These are phyloP conservation scores for Glycine latifolia DNA, from an alignment of 306 rosid genomes.

Conservation along the genomic window DNA sequence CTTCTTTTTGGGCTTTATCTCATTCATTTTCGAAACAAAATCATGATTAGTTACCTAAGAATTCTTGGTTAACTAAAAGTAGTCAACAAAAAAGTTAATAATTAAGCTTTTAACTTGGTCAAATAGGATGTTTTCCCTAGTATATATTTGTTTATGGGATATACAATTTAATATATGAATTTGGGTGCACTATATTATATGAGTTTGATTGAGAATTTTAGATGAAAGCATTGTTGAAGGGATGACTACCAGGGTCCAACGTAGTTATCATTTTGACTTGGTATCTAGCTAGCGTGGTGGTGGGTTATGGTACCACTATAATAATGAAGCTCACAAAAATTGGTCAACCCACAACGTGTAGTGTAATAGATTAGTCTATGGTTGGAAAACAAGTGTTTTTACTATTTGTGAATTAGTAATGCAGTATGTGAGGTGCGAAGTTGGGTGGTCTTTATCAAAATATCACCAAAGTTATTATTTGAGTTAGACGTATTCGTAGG, in stretches of 20 bases:
- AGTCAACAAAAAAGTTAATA: conserved; percentile 39
- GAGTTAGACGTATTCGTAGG: neutral
- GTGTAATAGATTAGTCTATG: conserved; percentile 30
- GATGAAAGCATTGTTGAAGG: neutral
- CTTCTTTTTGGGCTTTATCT: conserved; percentile 42
- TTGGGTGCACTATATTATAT: neutral
- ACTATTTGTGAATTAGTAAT: conserved; percentile 21
- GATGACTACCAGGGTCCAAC: neutral
- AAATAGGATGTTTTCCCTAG: neutral
- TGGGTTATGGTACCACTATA: conserved; percentile 34
- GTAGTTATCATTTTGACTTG: conserved; percentile 31
- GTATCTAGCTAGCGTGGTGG: conserved; percentile 22
- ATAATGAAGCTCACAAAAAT: conserved; percentile 7
- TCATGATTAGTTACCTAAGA: conserved; percentile 38
- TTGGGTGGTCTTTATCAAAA: conserved; percentile 25
- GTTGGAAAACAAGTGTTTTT: conserved; percentile 39
- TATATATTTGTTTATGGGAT: neutral
- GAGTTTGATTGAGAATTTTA: neutral
- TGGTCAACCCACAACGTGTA: conserved; percentile 45
- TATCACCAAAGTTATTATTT: neutral
- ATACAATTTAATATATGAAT: neutral
- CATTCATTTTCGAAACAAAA: conserved; percentile 32
- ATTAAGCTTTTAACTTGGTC: conserved; percentile 34
- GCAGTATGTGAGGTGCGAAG: conserved; percentile 1
- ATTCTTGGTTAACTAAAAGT: conserved; percentile 19